Evolutionary conservation across 768 basidiomycete species (phyloP).

Genomic region (Pleurotus platypus): DNA sequence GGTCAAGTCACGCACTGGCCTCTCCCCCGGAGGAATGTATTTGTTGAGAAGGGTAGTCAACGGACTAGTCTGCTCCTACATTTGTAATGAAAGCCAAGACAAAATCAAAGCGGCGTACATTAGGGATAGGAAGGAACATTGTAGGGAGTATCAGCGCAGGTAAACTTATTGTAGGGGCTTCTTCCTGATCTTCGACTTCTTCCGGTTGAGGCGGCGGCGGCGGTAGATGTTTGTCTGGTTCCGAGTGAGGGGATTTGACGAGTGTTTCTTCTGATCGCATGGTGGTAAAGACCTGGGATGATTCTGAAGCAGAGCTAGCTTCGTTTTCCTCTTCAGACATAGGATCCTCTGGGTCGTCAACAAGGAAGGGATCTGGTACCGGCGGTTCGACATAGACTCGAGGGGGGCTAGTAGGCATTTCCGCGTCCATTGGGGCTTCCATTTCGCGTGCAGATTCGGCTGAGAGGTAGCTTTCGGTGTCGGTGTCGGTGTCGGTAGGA

Average conservation of each 20-base stretch:
- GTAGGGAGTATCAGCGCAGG: slow-evolving; percentile 69
- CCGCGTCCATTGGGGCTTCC: slow-evolving; percentile 10
- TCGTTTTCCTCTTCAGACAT: slow-evolving; percentile 35
- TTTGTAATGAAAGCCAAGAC: slow-evolving; percentile 37
- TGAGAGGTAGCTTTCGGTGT: slow-evolving; percentile 1
- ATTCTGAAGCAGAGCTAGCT: slow-evolving; percentile 20
- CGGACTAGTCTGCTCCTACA: slow-evolving; percentile 71
- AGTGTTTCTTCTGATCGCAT: slow-evolving; percentile 39
- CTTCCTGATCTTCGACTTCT: slow-evolving; percentile 45
- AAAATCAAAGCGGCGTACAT: slow-evolving; percentile 64
- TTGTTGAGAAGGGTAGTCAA: slow-evolving; percentile 78
- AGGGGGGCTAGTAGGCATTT: slow-evolving; percentile 24
- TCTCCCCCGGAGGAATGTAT: slow-evolving; percentile 76
- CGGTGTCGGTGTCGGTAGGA: not conserved
- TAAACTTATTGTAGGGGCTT: slow-evolving; percentile 57
- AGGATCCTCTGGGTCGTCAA: slow-evolving; percentile 51
- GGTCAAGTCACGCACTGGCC: slow-evolving; percentile 67
- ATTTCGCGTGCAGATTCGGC: not conserved
- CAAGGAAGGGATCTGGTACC: slow-evolving; percentile 58
- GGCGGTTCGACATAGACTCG: slow-evolving; percentile 38
- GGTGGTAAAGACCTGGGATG: slow-evolving; percentile 25
- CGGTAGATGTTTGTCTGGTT: slow-evolving; percentile 55
- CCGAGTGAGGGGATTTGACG: slow-evolving; percentile 30
- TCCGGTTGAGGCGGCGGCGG: slow-evolving; percentile 32
- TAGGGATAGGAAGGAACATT: slow-evolving; percentile 87